Evolutionary conservation across 345 rosid genomes (phyloP).

Genomic region (Populus euphratica): DNA sequence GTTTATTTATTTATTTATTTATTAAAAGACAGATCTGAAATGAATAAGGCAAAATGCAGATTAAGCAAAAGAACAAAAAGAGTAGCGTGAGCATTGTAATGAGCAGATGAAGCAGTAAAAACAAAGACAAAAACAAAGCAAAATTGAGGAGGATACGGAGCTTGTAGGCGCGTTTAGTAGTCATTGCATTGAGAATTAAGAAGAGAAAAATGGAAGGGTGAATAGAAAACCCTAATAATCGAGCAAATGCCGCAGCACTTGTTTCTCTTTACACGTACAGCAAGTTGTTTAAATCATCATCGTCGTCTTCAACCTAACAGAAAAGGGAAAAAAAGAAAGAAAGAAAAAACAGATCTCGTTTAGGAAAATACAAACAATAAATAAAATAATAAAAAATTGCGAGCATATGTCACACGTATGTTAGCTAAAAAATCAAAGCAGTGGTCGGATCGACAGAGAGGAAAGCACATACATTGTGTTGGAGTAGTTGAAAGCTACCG

Average conservation of each 20-base stretch:
- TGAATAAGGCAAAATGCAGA: neutral
- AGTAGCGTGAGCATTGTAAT: neutral
- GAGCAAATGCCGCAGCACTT: neutral
- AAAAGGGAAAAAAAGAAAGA: neutral
- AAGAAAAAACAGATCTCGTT: neutral
- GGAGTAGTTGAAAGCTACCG: neutral
- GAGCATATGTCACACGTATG: neutral
- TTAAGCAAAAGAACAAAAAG: neutral
- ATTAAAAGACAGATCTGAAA: neutral
- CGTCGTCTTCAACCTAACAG: neutral
- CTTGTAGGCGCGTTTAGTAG: conserved; percentile 96
- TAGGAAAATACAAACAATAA: neutral
- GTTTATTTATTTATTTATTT: conserved; percentile 8
- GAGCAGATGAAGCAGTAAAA: neutral
- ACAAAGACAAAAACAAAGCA: conserved; percentile 3
- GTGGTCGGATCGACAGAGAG: neutral
- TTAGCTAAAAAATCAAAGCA: neutral
- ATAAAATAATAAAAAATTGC: neutral
- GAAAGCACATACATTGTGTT: neutral
- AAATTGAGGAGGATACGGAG: conserved; percentile 76
- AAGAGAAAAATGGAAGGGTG: neutral
- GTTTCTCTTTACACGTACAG: conserved; percentile 13
- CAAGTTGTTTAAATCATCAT: neutral
- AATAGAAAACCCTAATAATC: conserved; percentile 5
- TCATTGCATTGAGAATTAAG: conserved; percentile 44